phyloP scores from a whole-genome alignment of 345 rosid species.

The Leavenworthia alabamica region DNA sequence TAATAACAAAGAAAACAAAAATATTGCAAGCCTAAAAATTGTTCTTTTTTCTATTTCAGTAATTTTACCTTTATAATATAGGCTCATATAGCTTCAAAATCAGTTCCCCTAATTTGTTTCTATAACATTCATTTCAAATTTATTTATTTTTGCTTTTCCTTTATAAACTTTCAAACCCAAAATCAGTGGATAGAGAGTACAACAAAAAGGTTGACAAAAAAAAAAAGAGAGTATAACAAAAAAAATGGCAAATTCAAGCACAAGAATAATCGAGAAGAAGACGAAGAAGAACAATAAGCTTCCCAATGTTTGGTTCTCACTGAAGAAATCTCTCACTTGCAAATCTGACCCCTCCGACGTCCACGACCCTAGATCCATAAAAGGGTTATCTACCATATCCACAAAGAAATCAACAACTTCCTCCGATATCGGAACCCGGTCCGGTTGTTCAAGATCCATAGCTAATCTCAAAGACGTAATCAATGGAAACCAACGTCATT shows the following conservation, averaged over 20 bases:
- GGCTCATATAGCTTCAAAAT: not conserved
- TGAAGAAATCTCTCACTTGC: constrained; percentile 52
- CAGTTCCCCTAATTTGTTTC: not conserved
- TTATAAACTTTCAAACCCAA: no score
- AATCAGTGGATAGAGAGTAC: no score
- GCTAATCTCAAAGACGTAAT: constrained; percentile 95
- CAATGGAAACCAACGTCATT: constrained; percentile 80
- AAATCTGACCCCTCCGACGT: constrained; percentile 51
- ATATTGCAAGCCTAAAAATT: not conserved
- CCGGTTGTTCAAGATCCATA: constrained; percentile 95
- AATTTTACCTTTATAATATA: not conserved
- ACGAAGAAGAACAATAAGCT: constrained; percentile 27
- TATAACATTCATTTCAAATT: not conserved
- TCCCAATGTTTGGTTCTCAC: constrained; percentile 59
- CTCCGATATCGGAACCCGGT: constrained; percentile 29
- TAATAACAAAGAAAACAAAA: not conserved
- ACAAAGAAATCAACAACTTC: constrained; percentile 32
- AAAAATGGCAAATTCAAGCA: constrained; percentile 16
- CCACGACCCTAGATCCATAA: constrained; percentile 48
- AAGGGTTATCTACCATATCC: constrained; percentile 53
- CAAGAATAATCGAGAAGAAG: constrained; percentile 15
- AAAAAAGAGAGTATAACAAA: not conserved
- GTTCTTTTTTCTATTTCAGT: no score
- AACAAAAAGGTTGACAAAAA: no score
- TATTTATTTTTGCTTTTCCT: not conserved